Percentiles rank a stretch among this genome's conserved stretches.
Conservation (phyloP, 257 asterid genomes). For the Nicotiana knightiana region DNA sequence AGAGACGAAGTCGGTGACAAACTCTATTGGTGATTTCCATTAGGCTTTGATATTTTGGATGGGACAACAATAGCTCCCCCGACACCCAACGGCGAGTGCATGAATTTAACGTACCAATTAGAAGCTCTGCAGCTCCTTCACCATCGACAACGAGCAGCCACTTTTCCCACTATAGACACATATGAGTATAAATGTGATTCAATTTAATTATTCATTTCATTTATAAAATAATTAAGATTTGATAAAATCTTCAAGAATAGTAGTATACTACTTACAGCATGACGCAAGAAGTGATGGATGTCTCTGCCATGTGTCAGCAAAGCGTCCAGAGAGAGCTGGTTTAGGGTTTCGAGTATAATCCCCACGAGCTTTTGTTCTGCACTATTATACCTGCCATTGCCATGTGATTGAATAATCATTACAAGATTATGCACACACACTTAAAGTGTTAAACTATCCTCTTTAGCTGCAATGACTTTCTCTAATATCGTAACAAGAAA, state of each 20-base stretch:
- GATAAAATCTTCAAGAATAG: neutral
- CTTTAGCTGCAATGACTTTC: too few species aligned
- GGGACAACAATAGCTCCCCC: slow-evolving; percentile 23
- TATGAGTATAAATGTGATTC: neutral
- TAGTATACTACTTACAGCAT: slow-evolving; percentile 32
- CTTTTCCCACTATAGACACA: slow-evolving; percentile 50
- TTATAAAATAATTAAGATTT: neutral
- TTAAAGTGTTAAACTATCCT: too few species aligned
- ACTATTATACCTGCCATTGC: slow-evolving; percentile 32
- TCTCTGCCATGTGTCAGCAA: slow-evolving; percentile 54
- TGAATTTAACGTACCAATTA: slow-evolving; percentile 40
- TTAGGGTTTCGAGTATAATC: slow-evolving; percentile 38
- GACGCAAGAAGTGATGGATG: slow-evolving; percentile 36
- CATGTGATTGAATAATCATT: neutral
- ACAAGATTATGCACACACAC: too few species aligned
- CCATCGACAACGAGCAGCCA: slow-evolving; percentile 39
- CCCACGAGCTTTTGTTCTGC: slow-evolving; percentile 30
- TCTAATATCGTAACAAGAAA: too few species aligned
- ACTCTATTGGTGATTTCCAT: slow-evolving; percentile 27
- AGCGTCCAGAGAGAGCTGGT: slow-evolving; percentile 57
- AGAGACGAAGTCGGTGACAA: slow-evolving; percentile 35
- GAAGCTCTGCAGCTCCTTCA: slow-evolving; percentile 46
- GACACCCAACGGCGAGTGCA: slow-evolving; percentile 4
- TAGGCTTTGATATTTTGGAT: slow-evolving; percentile 46
- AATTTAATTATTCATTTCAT: neutral